Conservation (phyloP, 129 eudicot genomes). For the Smallanthus sonchifolius region DNA sequence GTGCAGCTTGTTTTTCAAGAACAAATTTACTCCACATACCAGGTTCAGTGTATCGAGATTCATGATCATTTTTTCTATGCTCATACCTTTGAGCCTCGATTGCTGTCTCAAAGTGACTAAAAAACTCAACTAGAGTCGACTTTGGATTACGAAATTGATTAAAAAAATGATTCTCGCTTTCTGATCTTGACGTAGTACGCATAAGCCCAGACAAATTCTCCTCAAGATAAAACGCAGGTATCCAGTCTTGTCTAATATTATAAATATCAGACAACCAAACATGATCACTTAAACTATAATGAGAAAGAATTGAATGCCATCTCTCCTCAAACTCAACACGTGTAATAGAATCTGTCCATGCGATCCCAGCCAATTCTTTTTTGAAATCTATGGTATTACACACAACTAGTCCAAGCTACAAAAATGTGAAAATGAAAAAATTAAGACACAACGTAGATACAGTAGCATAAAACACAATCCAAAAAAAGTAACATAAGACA, state of each 20-base stretch:
- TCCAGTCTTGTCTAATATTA: background rate
- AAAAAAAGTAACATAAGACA: background rate
- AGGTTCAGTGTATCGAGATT: too few species aligned
- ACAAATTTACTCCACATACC: too few species aligned
- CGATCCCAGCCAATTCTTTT: background rate
- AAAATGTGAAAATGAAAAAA: background rate
- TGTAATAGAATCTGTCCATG: background rate
- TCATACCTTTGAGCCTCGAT: background rate
- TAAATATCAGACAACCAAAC: too few species aligned
- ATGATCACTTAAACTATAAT: background rate
- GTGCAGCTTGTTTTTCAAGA: too few species aligned
- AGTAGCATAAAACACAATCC: background rate
- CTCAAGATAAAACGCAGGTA: background rate
- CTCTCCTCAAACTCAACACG: too few species aligned
- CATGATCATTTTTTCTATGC: too few species aligned
- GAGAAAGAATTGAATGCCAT: background rate
- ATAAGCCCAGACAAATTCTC: background rate
- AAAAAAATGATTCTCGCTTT: background rate
- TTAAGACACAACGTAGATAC: background rate
- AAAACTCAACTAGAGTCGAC: background rate
- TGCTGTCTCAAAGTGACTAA: background rate
- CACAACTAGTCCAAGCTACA: background rate
- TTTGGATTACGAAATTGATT: too few species aligned
- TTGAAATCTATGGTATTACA: background rate
- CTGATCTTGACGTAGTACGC: background rate